These are phyloP conservation scores for Rhodotorula sp. DNA, from an alignment of 1,284 basidiomycete species.

Conservation along the genomic window DNA sequence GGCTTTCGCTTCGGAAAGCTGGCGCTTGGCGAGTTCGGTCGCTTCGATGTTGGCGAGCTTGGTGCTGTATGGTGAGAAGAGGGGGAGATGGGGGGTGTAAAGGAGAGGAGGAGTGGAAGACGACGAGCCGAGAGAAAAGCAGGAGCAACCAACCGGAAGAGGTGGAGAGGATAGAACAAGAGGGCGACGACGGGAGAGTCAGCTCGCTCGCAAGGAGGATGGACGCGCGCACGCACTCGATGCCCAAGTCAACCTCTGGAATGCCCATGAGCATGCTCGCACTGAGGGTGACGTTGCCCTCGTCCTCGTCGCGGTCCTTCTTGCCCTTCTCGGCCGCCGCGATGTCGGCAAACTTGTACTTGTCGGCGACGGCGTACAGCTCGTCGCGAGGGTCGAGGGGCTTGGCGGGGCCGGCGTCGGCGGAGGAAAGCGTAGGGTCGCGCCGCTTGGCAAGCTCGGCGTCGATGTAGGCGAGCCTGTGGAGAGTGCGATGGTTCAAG, in stretches of 20 bases:
- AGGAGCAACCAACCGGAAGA: not conserved
- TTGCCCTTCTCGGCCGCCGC: constrained; percentile 72
- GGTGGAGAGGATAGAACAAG: not conserved
- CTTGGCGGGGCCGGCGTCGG: not conserved
- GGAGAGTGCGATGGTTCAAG: not conserved
- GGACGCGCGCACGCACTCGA: constrained; percentile 70
- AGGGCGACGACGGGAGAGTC: not conserved
- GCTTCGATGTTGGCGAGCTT: constrained; percentile 93
- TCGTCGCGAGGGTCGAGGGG: constrained; percentile 73
- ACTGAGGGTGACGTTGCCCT: constrained; percentile 89
- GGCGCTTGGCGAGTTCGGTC: constrained; percentile 90
- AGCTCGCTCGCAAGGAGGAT: not conserved
- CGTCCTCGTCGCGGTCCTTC: constrained; percentile 59
- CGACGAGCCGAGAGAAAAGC: constrained; percentile 3
- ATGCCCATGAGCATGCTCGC: constrained; percentile 91
- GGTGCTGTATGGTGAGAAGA: constrained; percentile 58
- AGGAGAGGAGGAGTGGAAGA: no score
- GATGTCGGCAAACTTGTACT: constrained; percentile 53
- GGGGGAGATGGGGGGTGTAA: not conserved
- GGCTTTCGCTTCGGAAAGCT: constrained; percentile 66
- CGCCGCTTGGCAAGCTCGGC: constrained; percentile 76
- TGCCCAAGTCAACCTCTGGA: constrained; percentile 94
- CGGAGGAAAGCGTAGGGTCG: constrained; percentile 53
- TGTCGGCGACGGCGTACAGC: constrained; percentile 75
- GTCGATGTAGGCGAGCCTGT: constrained; percentile 98